Evolutionary conservation across 768 basidiomycete species (phyloP).

Genomic region (Coprinopsis marcescibilis): DNA sequence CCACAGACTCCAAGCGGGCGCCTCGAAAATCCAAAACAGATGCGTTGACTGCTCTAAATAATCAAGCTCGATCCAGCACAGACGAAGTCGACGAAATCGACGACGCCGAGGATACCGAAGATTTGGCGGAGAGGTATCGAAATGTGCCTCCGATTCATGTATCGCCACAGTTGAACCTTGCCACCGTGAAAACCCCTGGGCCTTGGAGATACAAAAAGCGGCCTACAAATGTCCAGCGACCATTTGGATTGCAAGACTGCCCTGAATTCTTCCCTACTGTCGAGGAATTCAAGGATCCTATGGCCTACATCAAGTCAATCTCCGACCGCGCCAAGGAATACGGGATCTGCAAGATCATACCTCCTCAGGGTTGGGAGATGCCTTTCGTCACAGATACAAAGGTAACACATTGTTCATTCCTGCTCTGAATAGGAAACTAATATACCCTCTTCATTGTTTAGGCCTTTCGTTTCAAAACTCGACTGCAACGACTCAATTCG

Average conservation of each 20-base stretch:
- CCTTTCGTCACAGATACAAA: constrained; percentile 93
- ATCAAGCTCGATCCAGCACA: constrained; percentile 54
- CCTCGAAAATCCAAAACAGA: constrained; percentile 91
- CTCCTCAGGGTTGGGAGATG: constrained; percentile 91
- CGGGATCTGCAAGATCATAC: constrained; percentile 95
- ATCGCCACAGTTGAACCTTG: constrained; percentile 57
- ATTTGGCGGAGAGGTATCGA: constrained; percentile 43
- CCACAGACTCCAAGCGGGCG: constrained; percentile 55
- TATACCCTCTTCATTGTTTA: constrained; percentile 23
- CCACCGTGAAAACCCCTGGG: constrained; percentile 62
- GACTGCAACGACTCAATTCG: constrained; percentile 90
- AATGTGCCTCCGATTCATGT: constrained; percentile 57
- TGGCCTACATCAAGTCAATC: constrained; percentile 86
- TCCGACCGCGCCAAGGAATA: constrained; percentile 62
- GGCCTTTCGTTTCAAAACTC: constrained; percentile 94
- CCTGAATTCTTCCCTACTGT: constrained; percentile 81
- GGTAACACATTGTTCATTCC: constrained; percentile 42
- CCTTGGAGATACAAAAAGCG: constrained; percentile 32
- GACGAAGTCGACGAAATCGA: constrained; percentile 46
- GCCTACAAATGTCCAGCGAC: constrained; percentile 41
- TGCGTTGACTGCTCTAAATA: constrained; percentile 73
- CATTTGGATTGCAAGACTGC: constrained; percentile 85
- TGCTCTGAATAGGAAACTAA: too few species aligned
- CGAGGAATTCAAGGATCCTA: constrained; percentile 93
- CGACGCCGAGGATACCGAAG: constrained; percentile 46